These are phyloP conservation scores for Colletotrichum karsti DNA, from an alignment of 2,329 filamentous ascomycete genomes.

Conservation along the genomic window DNA sequence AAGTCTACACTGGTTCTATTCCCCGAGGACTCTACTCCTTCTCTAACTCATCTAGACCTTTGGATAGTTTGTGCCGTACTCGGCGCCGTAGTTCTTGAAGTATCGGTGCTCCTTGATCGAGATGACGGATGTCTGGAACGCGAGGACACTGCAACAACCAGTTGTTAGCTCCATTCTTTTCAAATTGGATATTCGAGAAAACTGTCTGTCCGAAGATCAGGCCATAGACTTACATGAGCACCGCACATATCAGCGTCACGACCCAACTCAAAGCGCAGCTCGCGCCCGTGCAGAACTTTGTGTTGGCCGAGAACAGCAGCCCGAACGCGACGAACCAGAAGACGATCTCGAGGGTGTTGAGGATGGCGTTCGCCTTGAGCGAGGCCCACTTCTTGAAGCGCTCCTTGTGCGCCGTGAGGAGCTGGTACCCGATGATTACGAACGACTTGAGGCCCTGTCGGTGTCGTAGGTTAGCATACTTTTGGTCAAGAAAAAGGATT, in stretches of 20 bases:
- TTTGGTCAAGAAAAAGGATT: not conserved
- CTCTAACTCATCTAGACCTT: not conserved
- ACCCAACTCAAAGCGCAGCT: slow-evolving; percentile 26
- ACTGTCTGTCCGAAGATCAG: too few species aligned
- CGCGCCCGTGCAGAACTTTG: slow-evolving; percentile 14
- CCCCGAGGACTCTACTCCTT: too few species aligned
- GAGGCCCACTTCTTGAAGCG: slow-evolving; percentile 44
- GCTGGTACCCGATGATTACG: slow-evolving; percentile 48
- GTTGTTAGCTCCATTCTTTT: too few species aligned
- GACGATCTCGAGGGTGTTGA: slow-evolving; percentile 49
- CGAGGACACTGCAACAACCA: not conserved
- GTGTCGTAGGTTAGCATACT: not conserved
- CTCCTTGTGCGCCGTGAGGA: slow-evolving; percentile 43
- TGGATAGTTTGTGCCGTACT: not conserved
- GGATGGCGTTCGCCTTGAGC: slow-evolving; percentile 48
- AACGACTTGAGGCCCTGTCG: slow-evolving; percentile 45
- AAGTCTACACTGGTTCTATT: too few species aligned
- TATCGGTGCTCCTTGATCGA: slow-evolving; percentile 7
- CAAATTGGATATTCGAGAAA: too few species aligned
- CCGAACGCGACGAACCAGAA: slow-evolving; percentile 43
- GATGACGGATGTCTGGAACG: slow-evolving; percentile 18
- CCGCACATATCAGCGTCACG: slow-evolving; percentile 7
- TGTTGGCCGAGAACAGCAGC: slow-evolving; percentile 8
- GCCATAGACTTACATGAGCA: slow-evolving; percentile 21
- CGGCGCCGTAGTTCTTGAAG: slow-evolving; percentile 13